Evolutionary conservation across 352 stramenopile species (phyloP), one percentile per base, ranked within the genome.

Genomic region (Peronospora farinosa): DNA sequence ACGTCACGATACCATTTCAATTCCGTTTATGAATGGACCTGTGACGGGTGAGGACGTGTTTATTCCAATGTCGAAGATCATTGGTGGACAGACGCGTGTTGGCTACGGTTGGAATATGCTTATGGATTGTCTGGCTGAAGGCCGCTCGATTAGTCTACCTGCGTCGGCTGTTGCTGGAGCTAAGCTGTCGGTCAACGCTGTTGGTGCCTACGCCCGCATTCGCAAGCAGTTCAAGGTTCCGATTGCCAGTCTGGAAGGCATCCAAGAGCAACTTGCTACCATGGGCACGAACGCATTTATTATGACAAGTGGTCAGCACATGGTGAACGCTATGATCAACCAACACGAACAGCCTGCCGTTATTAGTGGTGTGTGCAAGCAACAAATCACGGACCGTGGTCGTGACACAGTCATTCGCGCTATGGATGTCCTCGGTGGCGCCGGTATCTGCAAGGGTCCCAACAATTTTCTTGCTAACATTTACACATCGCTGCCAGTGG

Each of bases 71-170:
- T 84, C 91, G 19, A 96, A 94, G 67, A 97, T 99, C 62, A 95
- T 99, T 28, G 96, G 96, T 54, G 96, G 96, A 30, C 95, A 98
- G 74, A 90, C 95, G 48, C 80, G 89, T 60, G 96, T 96, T 31
- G 96, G 96, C 45, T 98, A 96, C 64, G 96, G 96, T 54, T 99
- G 96, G 96, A 97, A 99, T 74, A 98, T 99, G 96, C 95, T 99
- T 63, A 98, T 99, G 65, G 96, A 99, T 62, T 99, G 96, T 59
- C 65, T 99, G 16, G 96, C 96, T 8, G 96, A 99, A 80, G 96
- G 96, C 53, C 88, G 96, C 39, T 96, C 94, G 39, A 96, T 99
- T 36, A 97, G 84, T 73, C 76, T 99, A n/a, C 96, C 96, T 15
- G 95, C 92, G 16, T 95, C 89, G 58, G 95, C 87, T 38, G 92